These are phyloP conservation scores for Sporobolomyces pararoseus DNA, from an alignment of 768 basidiomycete genomes.

Conservation along the genomic window DNA sequence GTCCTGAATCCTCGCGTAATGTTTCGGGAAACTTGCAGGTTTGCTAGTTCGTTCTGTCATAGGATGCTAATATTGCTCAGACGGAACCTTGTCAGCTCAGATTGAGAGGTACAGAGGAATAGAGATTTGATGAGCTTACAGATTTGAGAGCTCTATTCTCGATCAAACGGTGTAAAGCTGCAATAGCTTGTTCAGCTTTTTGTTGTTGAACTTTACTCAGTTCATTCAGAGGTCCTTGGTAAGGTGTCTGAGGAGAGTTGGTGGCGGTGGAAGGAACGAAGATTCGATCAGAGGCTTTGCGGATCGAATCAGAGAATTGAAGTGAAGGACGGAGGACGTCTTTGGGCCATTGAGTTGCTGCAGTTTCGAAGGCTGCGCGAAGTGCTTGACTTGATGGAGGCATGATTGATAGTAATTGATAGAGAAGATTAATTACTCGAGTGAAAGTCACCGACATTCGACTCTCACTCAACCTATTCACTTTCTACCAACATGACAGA, in stretches of 20 bases:
- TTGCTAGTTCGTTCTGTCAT: constrained; percentile 25
- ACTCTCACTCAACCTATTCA: background rate
- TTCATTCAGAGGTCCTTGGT: background rate
- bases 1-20: constrained; percentile 33
- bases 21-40: constrained; percentile 35
- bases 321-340: constrained; percentile 25
- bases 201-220: constrained; percentile 10
- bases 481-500: background rate
- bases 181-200: constrained; percentile 14
- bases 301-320: constrained; percentile 29
- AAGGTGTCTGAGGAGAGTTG: background rate
- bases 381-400: background rate
- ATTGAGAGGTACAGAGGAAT: background rate
- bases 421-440: background rate
- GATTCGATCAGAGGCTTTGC: constrained; percentile 20
- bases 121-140: background rate
- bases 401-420: background rate
- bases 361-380: constrained; percentile 13
- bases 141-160: constrained; percentile 23
- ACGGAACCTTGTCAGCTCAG: background rate
- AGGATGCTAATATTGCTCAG: constrained; percentile 6
- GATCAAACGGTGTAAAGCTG: constrained; percentile 9
- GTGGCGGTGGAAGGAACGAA: constrained; percentile 15
- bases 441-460: constrained; percentile 1
- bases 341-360: constrained; percentile 18